phyloP scores from a whole-genome alignment of 1,284 basidiomycete genomes.

The Puccinia triticina region DNA sequence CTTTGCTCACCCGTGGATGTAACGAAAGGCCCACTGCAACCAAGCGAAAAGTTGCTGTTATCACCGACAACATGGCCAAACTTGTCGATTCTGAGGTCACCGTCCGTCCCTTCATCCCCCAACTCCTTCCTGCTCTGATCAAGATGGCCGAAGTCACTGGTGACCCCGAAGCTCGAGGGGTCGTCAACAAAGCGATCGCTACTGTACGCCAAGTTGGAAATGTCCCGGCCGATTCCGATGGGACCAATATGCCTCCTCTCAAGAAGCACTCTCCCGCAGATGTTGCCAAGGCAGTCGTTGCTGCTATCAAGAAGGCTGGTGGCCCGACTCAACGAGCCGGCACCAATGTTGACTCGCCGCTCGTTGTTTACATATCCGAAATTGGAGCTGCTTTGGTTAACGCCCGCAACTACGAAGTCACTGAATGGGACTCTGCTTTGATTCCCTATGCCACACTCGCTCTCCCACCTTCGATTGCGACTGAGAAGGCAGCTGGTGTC shows the following conservation, averaged over 20 bases:
- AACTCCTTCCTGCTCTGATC: conserved; percentile 88
- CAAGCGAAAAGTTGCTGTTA: conserved; percentile 95
- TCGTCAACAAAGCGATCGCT: conserved; percentile 82
- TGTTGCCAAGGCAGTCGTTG: conserved; percentile 70
- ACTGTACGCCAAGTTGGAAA: conserved; percentile 92
- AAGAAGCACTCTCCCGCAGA: conserved; percentile 73
- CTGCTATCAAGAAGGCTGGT: conserved; percentile 81
- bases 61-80: conserved; percentile 98
- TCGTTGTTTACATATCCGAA: conserved; percentile 73
- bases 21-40: conserved; percentile 90
- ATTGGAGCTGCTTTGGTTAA: conserved; percentile 85
- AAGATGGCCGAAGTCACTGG: conserved; percentile 89
- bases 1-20: conserved; percentile 93
- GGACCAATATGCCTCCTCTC: conserved; percentile 82
- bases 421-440: conserved; percentile 79
- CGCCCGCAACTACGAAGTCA: conserved; percentile 85
- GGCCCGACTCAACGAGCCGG: conserved; percentile 62
- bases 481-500: conserved; percentile 71
- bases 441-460: conserved; percentile 76
- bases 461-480: conserved; percentile 62
- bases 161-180: conserved; percentile 91
- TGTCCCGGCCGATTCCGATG: conserved; percentile 76
- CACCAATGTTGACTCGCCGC: conserved; percentile 61
- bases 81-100: conserved; percentile 93
- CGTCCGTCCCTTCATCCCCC: conserved; percentile 93